These are phyloP conservation scores for Neurospora sublineolata DNA, from an alignment of 495 filamentous ascomycete genomes.

Conservation along the genomic window DNA sequence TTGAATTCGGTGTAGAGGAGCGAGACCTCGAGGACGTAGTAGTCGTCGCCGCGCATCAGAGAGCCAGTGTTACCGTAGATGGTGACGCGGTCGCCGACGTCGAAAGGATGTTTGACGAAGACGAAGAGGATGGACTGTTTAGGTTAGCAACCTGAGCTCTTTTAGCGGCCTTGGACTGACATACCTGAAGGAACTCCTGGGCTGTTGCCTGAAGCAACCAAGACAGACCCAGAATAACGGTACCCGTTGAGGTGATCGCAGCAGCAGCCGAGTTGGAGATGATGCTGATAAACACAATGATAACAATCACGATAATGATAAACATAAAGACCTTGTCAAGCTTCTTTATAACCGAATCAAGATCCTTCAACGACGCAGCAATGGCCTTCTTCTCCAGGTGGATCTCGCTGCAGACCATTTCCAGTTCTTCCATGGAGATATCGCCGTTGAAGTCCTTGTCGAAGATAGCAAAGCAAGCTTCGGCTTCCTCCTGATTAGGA, in stretches of 20 bases:
- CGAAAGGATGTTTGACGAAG: constrained; percentile 96
- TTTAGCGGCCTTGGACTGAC: background rate
- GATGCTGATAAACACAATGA: constrained; percentile 78
- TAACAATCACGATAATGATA: constrained; percentile 63
- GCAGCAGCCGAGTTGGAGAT: constrained; percentile 78
- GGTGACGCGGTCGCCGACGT: constrained; percentile 87
- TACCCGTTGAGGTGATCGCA: constrained; percentile 79
- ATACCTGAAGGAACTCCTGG: constrained; percentile 66
- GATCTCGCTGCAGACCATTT: constrained; percentile 88
- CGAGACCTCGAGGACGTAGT: constrained; percentile 90
- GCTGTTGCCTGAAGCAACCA: constrained; percentile 90
- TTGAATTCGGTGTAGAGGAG: constrained; percentile 97
- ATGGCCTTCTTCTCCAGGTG: constrained; percentile 92
- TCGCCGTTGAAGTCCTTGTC: constrained; percentile 96
- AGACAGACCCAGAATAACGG: constrained; percentile 70
- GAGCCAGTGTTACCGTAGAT: constrained; percentile 84
- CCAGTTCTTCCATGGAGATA: constrained; percentile 90
- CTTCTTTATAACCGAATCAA: constrained; percentile 91
- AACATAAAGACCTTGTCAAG: constrained; percentile 81
- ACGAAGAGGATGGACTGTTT: constrained; percentile 76
- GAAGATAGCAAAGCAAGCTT: constrained; percentile 85
- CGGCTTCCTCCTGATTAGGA: constrained; percentile 74
- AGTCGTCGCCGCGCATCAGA: constrained; percentile 70
- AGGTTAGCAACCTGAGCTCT: background rate
- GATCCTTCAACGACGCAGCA: constrained; percentile 83